Base-by-base conservation (phyloP, 768 basidiomycete species). In the Tylopilus sp. region DNA sequence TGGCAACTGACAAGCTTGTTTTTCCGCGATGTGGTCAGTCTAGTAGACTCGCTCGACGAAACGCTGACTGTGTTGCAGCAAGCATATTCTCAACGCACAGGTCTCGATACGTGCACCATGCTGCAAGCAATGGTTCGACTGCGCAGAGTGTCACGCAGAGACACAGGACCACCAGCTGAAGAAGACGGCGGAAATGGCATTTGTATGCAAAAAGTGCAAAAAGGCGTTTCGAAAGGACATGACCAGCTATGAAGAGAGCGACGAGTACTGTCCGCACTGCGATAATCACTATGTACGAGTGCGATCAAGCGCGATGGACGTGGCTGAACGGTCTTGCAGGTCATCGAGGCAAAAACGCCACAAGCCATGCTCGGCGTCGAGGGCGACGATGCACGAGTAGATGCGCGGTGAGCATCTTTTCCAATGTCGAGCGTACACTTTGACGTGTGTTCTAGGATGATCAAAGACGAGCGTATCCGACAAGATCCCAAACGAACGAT, bases 191-290 rank as follows among this genome's bases (percentile, higher is more conserved):
- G 97, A 99, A 73, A 91, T 91, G 89, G 71, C 72, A 6, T 91
- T 92, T 64, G 70, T 80, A 51, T 92, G 89, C 73, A 92, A 92
- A 67, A 91, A 91, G 69, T 91, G 90, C 75, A 91, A 89, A 69
- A 97, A 95, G 73, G 93, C 92, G 4, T 98, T 99, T 66, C 74
- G 95, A 57, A 98, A 99, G 73, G 93, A 98, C 70, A 94, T 98
- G 92, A 57, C 76, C 0, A 71, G 69, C 7, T 98, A 91, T 63
- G 95, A 98, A 61, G 95, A 99, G 68, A 93, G 92, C 64, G 95
- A 98, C 67, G 97, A 99, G 70, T 98, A 86, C 66, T 98, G 97
- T 66, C 97, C 95, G 0, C 88, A 97, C 70, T 98, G 97, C 65
- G 97, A 98, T 71, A 98, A 98, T 66, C 95, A 95, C 66, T 99